phyloP scores from a whole-genome alignment of 2,329 filamentous ascomycete genomes.

The Pleomassaria siparia region DNA sequence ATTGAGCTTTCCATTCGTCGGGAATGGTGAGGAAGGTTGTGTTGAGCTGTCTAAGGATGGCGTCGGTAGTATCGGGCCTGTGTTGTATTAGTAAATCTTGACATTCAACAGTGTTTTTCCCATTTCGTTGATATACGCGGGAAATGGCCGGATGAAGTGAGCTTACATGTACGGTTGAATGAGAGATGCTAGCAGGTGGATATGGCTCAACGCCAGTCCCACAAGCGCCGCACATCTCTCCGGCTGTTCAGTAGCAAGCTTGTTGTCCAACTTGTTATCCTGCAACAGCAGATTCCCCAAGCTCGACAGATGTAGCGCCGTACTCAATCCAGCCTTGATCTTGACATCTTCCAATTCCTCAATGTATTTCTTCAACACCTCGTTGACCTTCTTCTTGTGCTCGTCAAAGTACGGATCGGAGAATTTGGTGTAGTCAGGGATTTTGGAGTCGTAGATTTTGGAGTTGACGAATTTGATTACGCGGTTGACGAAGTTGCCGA shows the following conservation, averaged over 20 bases:
- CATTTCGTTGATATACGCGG: not conserved
- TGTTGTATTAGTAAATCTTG: not conserved
- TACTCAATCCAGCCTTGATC: slow-evolving; percentile 66
- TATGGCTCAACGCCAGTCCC: slow-evolving; percentile 79
- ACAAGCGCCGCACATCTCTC: slow-evolving; percentile 64
- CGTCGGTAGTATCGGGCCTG: slow-evolving; percentile 51
- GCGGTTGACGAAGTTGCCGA: slow-evolving; percentile 61
- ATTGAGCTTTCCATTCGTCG: slow-evolving; percentile 41
- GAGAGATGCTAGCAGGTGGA: slow-evolving; percentile 77
- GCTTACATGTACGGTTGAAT: slow-evolving; percentile 75
- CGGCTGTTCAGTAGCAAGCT: slow-evolving; percentile 60
- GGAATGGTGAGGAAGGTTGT: slow-evolving; percentile 61
- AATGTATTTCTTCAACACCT: slow-evolving; percentile 66
- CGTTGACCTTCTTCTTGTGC: slow-evolving; percentile 64
- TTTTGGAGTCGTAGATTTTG: slow-evolving; percentile 67
- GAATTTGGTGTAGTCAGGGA: slow-evolving; percentile 67
- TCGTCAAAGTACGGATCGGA: slow-evolving; percentile 44
- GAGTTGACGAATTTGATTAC: slow-evolving; percentile 71
- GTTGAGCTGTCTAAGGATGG: slow-evolving; percentile 77
- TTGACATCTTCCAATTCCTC: slow-evolving; percentile 70
- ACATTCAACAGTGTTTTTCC: not conserved
- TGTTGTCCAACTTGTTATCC: slow-evolving; percentile 61
- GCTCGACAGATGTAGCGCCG: slow-evolving; percentile 66
- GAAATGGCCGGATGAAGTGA: not conserved
- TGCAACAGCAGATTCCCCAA: slow-evolving; percentile 62